Evolutionary conservation across 805 yeast genomes (phyloP), one percentile per base, ranked within the genome.

Genomic region (Wickerhamiella cacticola): DNA sequence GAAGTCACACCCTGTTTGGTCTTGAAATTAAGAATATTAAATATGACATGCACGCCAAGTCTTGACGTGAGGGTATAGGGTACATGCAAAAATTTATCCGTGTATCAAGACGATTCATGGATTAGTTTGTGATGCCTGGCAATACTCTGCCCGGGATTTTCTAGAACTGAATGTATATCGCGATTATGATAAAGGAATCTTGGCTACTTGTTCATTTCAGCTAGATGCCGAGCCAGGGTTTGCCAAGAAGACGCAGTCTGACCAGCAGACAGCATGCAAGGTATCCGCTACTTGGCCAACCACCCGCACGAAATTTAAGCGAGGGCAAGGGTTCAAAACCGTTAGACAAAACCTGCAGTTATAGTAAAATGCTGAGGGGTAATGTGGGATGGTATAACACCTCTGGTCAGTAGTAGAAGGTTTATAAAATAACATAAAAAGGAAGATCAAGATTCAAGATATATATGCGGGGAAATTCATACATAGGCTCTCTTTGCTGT

Each of bases 41-140:
- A n/a, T n/a, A 31, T 4, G 7, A 3, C 36, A 31, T 31, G 36
- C 36, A 31, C 36, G 36, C 36, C 36, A 15, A 31, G 36, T n/a
- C n/a, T n/a, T n/a, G n/a, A n/a, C n/a, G 7, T 31, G 7, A 9
- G 19, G 36, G 3, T 3, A 19, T 19, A 31, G 36, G 19, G 36
- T 31, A 19, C 36, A 31, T 31, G 36, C 36, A 31, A 29, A 29
- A 29, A 31, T n/a, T 31, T 31, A 31, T 31, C 36, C 36, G 36
- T 31, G 36, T 9, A 5, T n/a, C 36, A 31, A 19, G 36, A 7
- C 6, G 19, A 15, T 5, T 31, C 36, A n/a, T 19, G 5, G 5
- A 5, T n/a, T n/a, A n/a, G n/a, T n/a, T n/a, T n/a, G n/a, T n/a
- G n/a, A n/a, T n/a, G n/a, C n/a, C n/a, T n/a, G n/a, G n/a, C n/a